These are phyloP conservation scores for Limonium bicolor DNA, from an alignment of 148 eudicot species.

Conservation along the genomic window DNA sequence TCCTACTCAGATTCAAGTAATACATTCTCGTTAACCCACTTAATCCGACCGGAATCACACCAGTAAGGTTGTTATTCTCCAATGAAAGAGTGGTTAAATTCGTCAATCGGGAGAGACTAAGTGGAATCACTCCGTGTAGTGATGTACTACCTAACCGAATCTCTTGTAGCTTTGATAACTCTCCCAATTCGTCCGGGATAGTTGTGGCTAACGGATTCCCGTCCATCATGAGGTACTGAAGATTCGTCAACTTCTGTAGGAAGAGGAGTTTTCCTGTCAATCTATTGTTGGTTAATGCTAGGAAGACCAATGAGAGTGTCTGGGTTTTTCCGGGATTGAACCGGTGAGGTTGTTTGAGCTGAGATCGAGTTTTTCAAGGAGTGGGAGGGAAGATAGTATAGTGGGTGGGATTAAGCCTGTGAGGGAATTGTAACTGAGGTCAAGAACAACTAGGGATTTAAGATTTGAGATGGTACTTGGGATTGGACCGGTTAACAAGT, in stretches of 20 bases:
- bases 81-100: conserved; percentile 54
- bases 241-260: conserved; percentile 18
- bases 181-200: conserved; percentile 33
- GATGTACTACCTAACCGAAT: conserved; percentile 61
- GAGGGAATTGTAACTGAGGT: conserved; percentile 59
- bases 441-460: conserved; percentile 45
- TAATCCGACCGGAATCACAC: conserved; percentile 43
- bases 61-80: conserved; percentile 55
- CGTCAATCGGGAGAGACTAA: conserved; percentile 15
- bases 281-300: conserved; percentile 52
- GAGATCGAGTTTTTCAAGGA: conserved; percentile 63
- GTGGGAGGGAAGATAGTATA: conserved; percentile 31
- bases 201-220: conserved; percentile 50
- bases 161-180: conserved; percentile 43
- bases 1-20: conserved; percentile 67
- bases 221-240: conserved; percentile 65
- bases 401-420: conserved; percentile 35
- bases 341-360: conserved; percentile 57
- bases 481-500: conserved; percentile 29
- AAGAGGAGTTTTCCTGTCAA: conserved; percentile 37
- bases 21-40: conserved; percentile 38
- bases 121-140: conserved; percentile 44
- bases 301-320: conserved; percentile 28
- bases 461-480: conserved; percentile 36
- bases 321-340: conserved; percentile 29